Evolutionary conservation across 805 yeast species (phyloP).

Genomic region (Nakazawaea wyomingensis): DNA sequence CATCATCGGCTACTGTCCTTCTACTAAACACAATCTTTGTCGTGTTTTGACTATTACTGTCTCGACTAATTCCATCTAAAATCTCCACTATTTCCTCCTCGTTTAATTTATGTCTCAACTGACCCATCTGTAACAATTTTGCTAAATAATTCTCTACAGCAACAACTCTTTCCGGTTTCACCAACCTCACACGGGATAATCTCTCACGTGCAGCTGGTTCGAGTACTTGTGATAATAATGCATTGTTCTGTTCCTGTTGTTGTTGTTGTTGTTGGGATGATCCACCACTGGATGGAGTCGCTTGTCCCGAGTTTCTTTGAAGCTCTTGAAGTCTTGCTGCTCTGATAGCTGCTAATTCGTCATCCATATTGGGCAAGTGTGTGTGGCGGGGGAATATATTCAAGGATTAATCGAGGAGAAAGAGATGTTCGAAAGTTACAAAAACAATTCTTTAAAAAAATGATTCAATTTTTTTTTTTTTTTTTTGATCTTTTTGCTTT

Average conservation of each 20-base stretch:
- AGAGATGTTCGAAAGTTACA: no score
- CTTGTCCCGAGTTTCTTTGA: constrained; percentile 43
- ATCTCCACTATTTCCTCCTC: constrained; percentile 82
- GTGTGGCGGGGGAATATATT: no score
- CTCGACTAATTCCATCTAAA: constrained; percentile 75
- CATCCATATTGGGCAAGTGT: constrained; percentile 63
- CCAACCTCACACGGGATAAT: constrained; percentile 78
- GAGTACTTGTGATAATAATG: constrained; percentile 60
- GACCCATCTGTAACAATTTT: constrained; percentile 71
- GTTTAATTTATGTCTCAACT: constrained; percentile 62
- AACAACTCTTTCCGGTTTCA: constrained; percentile 84
- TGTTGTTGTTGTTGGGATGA: no score
- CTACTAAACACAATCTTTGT: constrained; percentile 64
- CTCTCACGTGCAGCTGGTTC: constrained; percentile 86
- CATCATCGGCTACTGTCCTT: constrained; percentile 26
- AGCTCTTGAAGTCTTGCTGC: constrained; percentile 88
- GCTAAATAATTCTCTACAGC: constrained; percentile 80
- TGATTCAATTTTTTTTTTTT: no score
- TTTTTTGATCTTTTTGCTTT: no score
- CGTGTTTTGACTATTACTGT: constrained; percentile 53
- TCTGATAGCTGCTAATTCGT: constrained; percentile 86
- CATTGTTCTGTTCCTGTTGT: constrained; percentile 12
- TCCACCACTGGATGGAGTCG: no score
- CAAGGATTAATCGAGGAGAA: no score
- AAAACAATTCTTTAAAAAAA: no score